Percentiles rank a stretch among this genome's conserved stretches.
phyloP scores from a whole-genome alignment of 2,329 filamentous ascomycete genomes.

The Beauveria sp. region DNA sequence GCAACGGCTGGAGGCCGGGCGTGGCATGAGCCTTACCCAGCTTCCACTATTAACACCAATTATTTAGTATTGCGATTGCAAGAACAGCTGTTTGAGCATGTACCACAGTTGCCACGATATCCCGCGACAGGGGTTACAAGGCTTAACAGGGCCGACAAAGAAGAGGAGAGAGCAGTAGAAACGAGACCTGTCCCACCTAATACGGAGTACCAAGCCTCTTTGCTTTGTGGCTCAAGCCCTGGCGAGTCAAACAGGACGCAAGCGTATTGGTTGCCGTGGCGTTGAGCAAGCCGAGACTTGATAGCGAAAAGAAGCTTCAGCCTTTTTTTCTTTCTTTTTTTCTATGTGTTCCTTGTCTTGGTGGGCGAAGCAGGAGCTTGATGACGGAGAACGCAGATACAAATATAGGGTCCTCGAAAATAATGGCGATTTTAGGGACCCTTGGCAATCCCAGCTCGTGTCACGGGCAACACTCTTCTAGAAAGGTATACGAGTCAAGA shows the following conservation, averaged over 20 bases:
- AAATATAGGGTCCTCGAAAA: neutral
- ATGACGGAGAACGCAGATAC: neutral
- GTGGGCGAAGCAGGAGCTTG: neutral
- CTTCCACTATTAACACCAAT: neutral
- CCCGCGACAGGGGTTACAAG: neutral
- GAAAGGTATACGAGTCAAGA: neutral
- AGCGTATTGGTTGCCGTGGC: neutral
- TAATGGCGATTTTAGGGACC: neutral
- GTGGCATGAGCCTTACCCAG: neutral
- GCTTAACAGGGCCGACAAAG: neutral
- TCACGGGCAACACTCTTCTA: neutral
- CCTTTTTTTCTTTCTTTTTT: neutral
- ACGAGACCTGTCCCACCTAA: constrained; percentile 4
- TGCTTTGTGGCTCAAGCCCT: neutral
- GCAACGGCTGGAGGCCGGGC: neutral
- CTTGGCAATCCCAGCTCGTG: neutral
- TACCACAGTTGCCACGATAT: neutral
- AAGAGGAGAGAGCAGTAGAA: neutral
- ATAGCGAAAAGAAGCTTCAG: neutral
- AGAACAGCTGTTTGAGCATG: neutral
- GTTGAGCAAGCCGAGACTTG: neutral
- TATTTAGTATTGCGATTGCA: no score
- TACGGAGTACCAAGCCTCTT: constrained; percentile 1
- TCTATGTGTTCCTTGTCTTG: neutral
- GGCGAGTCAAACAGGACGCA: neutral